These are phyloP conservation scores for Hygrophoropsis aurantiaca DNA, from an alignment of 768 basidiomycete species.

Conservation along the genomic window DNA sequence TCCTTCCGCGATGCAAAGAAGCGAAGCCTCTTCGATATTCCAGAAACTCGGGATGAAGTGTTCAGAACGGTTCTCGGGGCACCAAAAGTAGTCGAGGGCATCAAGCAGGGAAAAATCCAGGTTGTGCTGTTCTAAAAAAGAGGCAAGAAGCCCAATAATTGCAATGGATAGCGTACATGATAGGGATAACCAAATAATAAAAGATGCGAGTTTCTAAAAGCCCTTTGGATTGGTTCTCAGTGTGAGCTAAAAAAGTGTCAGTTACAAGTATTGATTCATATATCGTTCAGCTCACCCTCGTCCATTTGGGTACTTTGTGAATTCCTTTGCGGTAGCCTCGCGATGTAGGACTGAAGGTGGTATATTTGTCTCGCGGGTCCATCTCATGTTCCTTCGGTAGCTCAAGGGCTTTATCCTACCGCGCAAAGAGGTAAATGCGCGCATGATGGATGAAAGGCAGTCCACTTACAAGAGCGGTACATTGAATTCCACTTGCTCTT, in stretches of 20 bases:
- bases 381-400: conserved; percentile 95
- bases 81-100: conserved; percentile 57
- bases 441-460: background rate
- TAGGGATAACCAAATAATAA: conserved; percentile 1
- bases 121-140: conserved; percentile 70
- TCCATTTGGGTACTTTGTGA: conserved; percentile 98
- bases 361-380: conserved; percentile 93
- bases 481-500: conserved; percentile 76
- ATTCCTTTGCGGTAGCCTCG: conserved; percentile 90
- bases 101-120: conserved; percentile 72
- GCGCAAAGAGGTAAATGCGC: background rate
- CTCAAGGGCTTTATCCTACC: conserved; percentile 68
- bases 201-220: conserved; percentile 52
- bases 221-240: conserved; percentile 87
- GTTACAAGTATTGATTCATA: background rate
- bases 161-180: conserved; percentile 1
- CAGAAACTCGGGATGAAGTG: conserved; percentile 80
- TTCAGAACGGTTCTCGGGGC: conserved; percentile 72
- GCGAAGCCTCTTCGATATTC: conserved; percentile 74
- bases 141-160: conserved; percentile 1
- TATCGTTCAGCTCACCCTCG: conserved; percentile 60
- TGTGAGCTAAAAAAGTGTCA: conserved; percentile 58
- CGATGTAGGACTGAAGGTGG: conserved; percentile 70
- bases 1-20: conserved; percentile 76
- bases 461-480: conserved; percentile 66